These are phyloP conservation scores for Plasmodium yoelii DNA, from an alignment of 169 alveolate genomes.

Conservation along the genomic window DNA sequence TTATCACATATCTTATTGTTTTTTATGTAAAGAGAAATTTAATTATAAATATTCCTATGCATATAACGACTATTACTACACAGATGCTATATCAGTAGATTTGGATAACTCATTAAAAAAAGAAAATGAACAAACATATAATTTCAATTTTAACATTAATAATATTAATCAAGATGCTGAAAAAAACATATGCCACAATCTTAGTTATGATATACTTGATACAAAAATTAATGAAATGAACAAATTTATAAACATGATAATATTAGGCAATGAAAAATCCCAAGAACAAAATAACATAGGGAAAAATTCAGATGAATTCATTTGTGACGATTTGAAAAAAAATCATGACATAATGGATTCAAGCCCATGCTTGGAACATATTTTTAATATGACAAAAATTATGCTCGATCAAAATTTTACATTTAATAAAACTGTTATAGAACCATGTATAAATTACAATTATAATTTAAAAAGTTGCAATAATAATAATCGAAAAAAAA, in stretches of 20 bases:
- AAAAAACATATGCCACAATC: background rate
- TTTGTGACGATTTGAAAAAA: too few species aligned
- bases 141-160: slow-evolving; percentile 1
- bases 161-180: slow-evolving; percentile 11
- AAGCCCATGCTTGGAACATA: background rate
- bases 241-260: background rate
- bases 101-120: slow-evolving; percentile 27
- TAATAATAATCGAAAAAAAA: slow-evolving; percentile 32
- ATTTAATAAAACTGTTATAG: slow-evolving; percentile 23
- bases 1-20: slow-evolving; percentile 25
- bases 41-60: slow-evolving; percentile 45
- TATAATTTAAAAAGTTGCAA: slow-evolving; percentile 17
- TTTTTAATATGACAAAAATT: slow-evolving; percentile 4
- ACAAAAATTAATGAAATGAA: background rate
- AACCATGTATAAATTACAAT: slow-evolving; percentile 12
- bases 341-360: background rate
- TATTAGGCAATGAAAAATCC: background rate
- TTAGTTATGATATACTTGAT: background rate
- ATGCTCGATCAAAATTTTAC: slow-evolving; percentile 32
- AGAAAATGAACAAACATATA: slow-evolving; percentile 4
- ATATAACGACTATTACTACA: slow-evolving; percentile 61
- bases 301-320: background rate
- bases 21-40: slow-evolving; percentile 53
- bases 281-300: background rate
- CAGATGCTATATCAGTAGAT: slow-evolving; percentile 52